Evolutionary conservation across 2,329 filamentous ascomycete species (phyloP).

Genomic region (Colletotrichum theobromicola): DNA sequence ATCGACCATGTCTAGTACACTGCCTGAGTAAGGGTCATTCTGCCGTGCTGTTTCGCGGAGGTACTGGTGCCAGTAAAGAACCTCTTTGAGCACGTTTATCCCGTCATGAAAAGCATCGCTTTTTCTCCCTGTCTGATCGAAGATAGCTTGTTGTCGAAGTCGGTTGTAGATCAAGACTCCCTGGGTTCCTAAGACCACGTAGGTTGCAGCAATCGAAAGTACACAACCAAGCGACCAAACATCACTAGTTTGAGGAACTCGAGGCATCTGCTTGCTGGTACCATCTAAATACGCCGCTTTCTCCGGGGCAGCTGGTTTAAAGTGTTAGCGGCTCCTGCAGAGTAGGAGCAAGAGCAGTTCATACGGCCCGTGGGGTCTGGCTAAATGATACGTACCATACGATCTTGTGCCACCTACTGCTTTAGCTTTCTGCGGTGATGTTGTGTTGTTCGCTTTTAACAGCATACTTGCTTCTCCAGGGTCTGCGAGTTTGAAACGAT

Average conservation of each 20-base stretch:
- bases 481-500: slow-evolving; percentile 41
- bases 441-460: neutral
- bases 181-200: slow-evolving; percentile 34
- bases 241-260: slow-evolving; percentile 36
- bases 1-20: slow-evolving; percentile 30
- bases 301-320: neutral
- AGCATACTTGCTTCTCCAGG: slow-evolving; percentile 33
- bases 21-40: slow-evolving; percentile 24
- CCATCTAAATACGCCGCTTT: neutral
- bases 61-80: neutral
- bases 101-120: neutral
- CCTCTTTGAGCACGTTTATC: too few relatives aligned
- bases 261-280: neutral
- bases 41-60: neutral
- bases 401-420: slow-evolving; percentile 35
- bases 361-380: too few relatives aligned
- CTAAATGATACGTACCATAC: too few relatives aligned
- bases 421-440: neutral
- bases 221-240: slow-evolving; percentile 46
- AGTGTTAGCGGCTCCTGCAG: too few relatives aligned
- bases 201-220: slow-evolving; percentile 41
- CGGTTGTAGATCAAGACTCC: neutral
- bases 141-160: neutral
- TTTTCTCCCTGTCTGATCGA: neutral
- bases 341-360: too few relatives aligned